Evolutionary conservation across 495 filamentous ascomycete genomes (phyloP).

Genomic region (Tuber magnatum): DNA sequence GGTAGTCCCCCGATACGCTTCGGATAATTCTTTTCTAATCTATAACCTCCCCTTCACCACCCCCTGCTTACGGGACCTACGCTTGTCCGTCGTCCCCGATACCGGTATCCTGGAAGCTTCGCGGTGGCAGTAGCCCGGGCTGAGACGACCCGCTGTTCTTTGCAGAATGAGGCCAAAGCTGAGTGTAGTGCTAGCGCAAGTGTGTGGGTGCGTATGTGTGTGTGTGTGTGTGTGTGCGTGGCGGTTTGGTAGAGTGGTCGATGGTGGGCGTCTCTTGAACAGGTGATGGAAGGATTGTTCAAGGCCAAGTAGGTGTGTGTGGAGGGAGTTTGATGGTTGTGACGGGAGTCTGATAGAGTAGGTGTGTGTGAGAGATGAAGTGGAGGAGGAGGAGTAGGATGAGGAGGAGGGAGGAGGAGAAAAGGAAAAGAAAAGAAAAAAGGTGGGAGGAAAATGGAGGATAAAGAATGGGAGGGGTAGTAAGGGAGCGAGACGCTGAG

Average conservation of each 20-base stretch:
- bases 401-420: conserved; percentile 22
- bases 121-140: neutral
- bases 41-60: conserved; percentile 4
- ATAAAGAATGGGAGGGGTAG: neutral
- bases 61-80: neutral
- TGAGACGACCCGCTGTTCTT: neutral
- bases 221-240: conserved; percentile 4
- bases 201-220: neutral
- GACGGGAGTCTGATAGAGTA: conserved; percentile 10
- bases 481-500: conserved; percentile 24
- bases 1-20: neutral
- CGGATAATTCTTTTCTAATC: neutral
- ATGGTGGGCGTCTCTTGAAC: neutral
- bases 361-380: neutral
- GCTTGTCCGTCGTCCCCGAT: neutral
- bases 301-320: conserved; percentile 22
- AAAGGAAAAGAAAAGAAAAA: conserved; percentile 23
- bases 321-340: conserved; percentile 16
- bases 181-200: conserved; percentile 7
- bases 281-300: neutral
- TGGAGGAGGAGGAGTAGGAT: conserved; percentile 22
- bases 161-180: neutral
- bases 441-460: conserved; percentile 20
- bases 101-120: neutral
- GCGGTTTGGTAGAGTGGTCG: neutral